Evolutionary conservation across 2,329 filamentous ascomycete species (phyloP), one percentile per base, ranked within the genome.

Genomic region (Talaromyces pinophilus): DNA sequence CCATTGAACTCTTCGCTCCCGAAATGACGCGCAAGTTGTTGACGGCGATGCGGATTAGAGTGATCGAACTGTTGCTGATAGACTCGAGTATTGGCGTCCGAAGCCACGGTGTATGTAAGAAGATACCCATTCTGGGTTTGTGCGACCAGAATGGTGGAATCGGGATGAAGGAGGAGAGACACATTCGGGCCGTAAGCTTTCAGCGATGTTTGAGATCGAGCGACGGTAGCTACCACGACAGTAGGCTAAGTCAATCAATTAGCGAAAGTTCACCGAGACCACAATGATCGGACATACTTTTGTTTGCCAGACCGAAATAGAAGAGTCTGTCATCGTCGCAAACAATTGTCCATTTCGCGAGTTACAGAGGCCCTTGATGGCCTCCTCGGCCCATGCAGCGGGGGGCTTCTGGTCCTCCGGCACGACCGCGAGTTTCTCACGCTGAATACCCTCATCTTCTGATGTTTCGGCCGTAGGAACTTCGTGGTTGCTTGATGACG

Each of bases 301-400:
- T 64, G 92, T 94, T 81, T 99, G 95, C 95, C 95, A 99, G 71
- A 99, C 85, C n/a, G 91, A 92, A 77, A 99, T 87, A 13, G 91
- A 91, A 1, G 91, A 91, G 5, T 86, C 82, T 0, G 94, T 97
- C 74, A 97, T 92, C 57, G 92, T 92, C 62, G 92, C 92, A 79
- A 99, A 97, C 68, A 91, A 81, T 73, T 93, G 90, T 48, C 93
- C 93, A 65, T 86, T 89, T 54, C 93, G 88, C 1, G 93, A 91
- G 48, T 93, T 86, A 69, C 88, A 88, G 63, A 97, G 82, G 6
- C 91, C 91, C 68, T 92, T 81, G 64, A 97, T 87, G 25, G 85
- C 86, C 75, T 90, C 90, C 74, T 83, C 86, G 55, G 82, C 84
- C 70, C 85, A 80, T 62, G 72, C 68, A 62, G 73, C 67, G 50